Conservation (phyloP, 2,329 filamentous ascomycete genomes). For the Diplocarpon mali region DNA sequence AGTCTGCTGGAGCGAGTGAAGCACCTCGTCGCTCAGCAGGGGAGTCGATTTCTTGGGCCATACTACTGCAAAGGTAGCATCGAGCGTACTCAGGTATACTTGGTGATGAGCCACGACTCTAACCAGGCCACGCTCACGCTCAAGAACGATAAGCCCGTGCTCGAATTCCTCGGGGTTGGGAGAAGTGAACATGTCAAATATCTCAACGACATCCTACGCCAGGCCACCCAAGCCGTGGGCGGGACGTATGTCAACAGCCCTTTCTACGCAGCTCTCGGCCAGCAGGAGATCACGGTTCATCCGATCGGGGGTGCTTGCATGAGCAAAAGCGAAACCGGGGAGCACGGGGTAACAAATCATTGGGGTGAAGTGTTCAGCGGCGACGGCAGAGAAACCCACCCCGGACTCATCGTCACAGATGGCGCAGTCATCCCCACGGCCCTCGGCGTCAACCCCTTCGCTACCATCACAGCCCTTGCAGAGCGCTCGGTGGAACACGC, state of each 20-base stretch:
- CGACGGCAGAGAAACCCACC: conserved; percentile 37
- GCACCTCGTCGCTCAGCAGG: conserved; percentile 36
- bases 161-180: conserved; percentile 49
- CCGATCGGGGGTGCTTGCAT: conserved; percentile 56
- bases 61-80: conserved; percentile 45
- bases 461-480: conserved; percentile 58
- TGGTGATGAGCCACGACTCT: conserved; percentile 34
- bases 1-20: conserved; percentile 33
- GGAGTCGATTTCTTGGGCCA: conserved; percentile 46
- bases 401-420: conserved; percentile 51
- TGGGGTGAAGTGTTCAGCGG: conserved; percentile 48
- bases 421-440: conserved; percentile 50
- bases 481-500: conserved; percentile 49
- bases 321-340: conserved; percentile 45
- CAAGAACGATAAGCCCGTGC: conserved; percentile 45
- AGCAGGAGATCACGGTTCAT: conserved; percentile 54
- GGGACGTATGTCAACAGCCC: conserved; percentile 50
- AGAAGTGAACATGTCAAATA: conserved; percentile 42
- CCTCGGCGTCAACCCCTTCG: conserved; percentile 54
- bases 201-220: conserved; percentile 40
- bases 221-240: conserved; percentile 45
- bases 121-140: conserved; percentile 50
- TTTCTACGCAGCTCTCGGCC: conserved; percentile 42
- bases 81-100: conserved; percentile 49
- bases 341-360: conserved; percentile 49